Evolutionary conservation across 306 rosid species (phyloP), one percentile per base, ranked within the genome.

Genomic region (Mucuna pruriens): DNA sequence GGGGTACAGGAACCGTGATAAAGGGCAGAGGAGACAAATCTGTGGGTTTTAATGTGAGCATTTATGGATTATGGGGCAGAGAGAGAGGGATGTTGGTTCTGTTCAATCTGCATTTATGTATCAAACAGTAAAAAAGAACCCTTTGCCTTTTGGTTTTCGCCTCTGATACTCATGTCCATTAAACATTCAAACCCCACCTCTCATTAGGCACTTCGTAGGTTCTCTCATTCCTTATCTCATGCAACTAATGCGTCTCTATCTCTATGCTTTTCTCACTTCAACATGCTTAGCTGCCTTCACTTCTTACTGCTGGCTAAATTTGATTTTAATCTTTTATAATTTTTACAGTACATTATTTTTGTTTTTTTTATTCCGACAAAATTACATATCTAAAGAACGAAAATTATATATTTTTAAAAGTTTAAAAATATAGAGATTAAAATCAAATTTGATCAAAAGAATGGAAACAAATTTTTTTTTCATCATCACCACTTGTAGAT

Each of bases 31-130:
- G 92, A 82, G 86, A 89, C 88, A 90, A 89, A 86, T 86, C 87
- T 85, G 86, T 87, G 72, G 86, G 84, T 86, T 89, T 91, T 68
- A 91, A 87, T 89, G 89, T 71, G 49, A 0, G 87, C 90, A 93
- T 87, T 91, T 78, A 84, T 84, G 85, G 86, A 68, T 70, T 82
- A 85, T 88, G 86, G 89, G 79, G 86, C 77, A 65, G 89, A 80
- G 85, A 77, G 82, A 54, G 85, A 86, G 78, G 86, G 86, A 89
- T 91, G 94, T 91, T 92, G 89, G 93, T 86, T 90, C 83, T 90
- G 92, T 90, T 89, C 87, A 83, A 87, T 86, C 88, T 60, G 85
- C 97, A 91, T 89, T 89, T 78, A 90, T 84, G 87, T 48, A 57
- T 88, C 78, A 74, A 87, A 71, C 80, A 75, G 66, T 72, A 57